Evolutionary conservation across 345 rosid species (phyloP).

Genomic region (Camelina neglecta): DNA sequence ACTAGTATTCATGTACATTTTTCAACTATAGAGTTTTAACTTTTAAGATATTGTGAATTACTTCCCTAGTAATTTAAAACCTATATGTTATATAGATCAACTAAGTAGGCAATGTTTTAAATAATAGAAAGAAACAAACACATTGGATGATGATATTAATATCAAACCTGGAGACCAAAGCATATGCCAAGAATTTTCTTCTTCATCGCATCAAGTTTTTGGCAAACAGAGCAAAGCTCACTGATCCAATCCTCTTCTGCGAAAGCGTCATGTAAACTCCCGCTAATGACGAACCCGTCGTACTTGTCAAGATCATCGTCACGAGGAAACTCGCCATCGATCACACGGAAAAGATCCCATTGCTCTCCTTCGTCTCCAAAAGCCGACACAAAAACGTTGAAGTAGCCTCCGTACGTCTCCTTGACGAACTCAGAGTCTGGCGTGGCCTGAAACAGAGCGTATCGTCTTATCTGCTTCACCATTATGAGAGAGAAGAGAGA

Average conservation of each 20-base stretch:
- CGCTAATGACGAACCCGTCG: conserved; percentile 75
- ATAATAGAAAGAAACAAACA: not conserved
- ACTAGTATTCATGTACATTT: not conserved
- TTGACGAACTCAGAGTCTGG: conserved; percentile 72
- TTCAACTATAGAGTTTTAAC: not conserved
- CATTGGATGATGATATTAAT: not conserved
- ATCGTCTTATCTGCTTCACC: conserved; percentile 40
- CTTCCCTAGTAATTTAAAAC: too few relatives aligned
- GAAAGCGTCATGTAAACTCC: conserved; percentile 78
- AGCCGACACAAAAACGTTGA: conserved; percentile 65
- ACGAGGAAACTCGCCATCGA: conserved; percentile 77
- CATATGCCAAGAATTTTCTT: conserved; percentile 81
- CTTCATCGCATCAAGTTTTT: conserved; percentile 65
- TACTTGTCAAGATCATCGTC: conserved; percentile 53
- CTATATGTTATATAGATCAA: not conserved
- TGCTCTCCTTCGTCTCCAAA: conserved; percentile 71
- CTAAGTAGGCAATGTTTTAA: not conserved
- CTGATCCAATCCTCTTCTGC: conserved; percentile 71
- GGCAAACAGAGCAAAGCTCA: conserved; percentile 61
- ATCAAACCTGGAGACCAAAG: conserved; percentile 87
- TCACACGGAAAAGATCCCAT: conserved; percentile 73
- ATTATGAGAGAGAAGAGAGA: not conserved
- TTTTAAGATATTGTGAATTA: too few relatives aligned
- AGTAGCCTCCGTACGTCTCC: conserved; percentile 73
- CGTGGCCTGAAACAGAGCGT: conserved; percentile 60